Percentiles rank a stretch among this genome's conserved stretches.
Conservation (phyloP, 1,139 yeast species). For the Suhomyces bolitotheri region DNA sequence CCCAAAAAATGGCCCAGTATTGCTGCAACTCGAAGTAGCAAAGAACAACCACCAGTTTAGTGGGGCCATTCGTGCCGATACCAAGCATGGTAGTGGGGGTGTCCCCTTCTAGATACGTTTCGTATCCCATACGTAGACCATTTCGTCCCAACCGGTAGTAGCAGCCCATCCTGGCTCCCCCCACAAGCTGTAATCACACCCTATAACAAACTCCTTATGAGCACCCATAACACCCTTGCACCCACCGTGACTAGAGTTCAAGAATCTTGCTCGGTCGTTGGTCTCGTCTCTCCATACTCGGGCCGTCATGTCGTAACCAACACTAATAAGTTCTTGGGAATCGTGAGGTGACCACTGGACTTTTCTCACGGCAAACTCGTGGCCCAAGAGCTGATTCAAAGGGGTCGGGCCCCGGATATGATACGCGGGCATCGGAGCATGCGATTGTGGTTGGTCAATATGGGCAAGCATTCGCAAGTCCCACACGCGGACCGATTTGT, state of each 20-base stretch:
- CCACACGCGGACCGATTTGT: slow-evolving; percentile 81
- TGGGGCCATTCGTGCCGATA: no score
- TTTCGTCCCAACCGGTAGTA: slow-evolving; percentile 96
- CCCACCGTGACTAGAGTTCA: slow-evolving; percentile 38
- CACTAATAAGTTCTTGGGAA: slow-evolving; percentile 66
- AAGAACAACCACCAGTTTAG: not conserved
- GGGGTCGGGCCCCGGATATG: slow-evolving; percentile 65
- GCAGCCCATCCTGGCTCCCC: slow-evolving; percentile 96
- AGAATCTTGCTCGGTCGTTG: slow-evolving; percentile 51
- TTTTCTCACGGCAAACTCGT: slow-evolving; percentile 82
- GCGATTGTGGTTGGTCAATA: slow-evolving; percentile 40
- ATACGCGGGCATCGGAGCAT: slow-evolving; percentile 41
- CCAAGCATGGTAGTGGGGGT: not conserved
- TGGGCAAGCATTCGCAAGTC: slow-evolving; percentile 70
- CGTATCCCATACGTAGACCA: slow-evolving; percentile 87
- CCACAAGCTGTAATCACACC: slow-evolving; percentile 97
- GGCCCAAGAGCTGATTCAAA: slow-evolving; percentile 77
- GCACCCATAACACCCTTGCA: slow-evolving; percentile 59
- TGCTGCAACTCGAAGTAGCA: no score
- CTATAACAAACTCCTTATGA: slow-evolving; percentile 89
- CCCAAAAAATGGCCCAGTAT: no score
- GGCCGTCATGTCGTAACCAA: slow-evolving; percentile 92
- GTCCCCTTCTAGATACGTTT: slow-evolving; percentile 34
- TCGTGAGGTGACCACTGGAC: slow-evolving; percentile 90
- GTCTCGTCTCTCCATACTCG: slow-evolving; percentile 80